Evolutionary conservation across 768 basidiomycete genomes (phyloP).

Genomic region (Postia placenta): DNA sequence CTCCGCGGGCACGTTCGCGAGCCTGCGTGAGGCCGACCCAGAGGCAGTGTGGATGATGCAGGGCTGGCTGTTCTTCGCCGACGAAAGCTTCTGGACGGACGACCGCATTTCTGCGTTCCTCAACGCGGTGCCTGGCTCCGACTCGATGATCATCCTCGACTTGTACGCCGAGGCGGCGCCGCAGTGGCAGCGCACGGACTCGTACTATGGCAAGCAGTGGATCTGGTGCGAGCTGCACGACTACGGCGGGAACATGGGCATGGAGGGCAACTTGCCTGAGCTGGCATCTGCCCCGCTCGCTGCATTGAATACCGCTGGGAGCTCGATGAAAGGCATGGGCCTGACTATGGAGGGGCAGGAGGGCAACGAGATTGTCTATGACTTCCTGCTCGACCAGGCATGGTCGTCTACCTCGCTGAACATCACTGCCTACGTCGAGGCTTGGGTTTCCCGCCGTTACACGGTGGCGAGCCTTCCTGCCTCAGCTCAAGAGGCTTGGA

Average conservation of each 20-base stretch:
- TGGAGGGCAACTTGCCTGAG: slow-evolving; percentile 32
- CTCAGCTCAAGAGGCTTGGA: slow-evolving; percentile 28
- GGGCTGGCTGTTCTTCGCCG: slow-evolving; percentile 36
- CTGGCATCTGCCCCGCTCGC: slow-evolving; percentile 26
- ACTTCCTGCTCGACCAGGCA: slow-evolving; percentile 35
- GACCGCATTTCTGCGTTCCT: slow-evolving; percentile 35
- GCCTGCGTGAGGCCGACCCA: slow-evolving; percentile 32
- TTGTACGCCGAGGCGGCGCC: slow-evolving; percentile 34
- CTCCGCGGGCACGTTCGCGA: slow-evolving; percentile 29
- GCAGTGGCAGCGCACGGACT: slow-evolving; percentile 34
- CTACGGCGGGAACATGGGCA: slow-evolving; percentile 33
- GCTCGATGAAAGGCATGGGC: slow-evolving; percentile 33
- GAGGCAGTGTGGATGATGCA: slow-evolving; percentile 38
- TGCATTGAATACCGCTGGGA: slow-evolving; percentile 24
- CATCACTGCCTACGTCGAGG: slow-evolving; percentile 24
- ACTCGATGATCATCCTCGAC: slow-evolving; percentile 36
- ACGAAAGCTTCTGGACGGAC: slow-evolving; percentile 31
- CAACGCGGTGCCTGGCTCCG: slow-evolving; percentile 29
- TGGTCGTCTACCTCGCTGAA: slow-evolving; percentile 31
- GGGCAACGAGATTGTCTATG: slow-evolving; percentile 39
- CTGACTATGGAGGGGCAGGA: slow-evolving; percentile 35
- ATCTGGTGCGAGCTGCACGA: slow-evolving; percentile 37
- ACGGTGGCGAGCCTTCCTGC: slow-evolving; percentile 20
- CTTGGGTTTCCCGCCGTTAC: slow-evolving; percentile 33
- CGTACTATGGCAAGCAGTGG: slow-evolving; percentile 36